Conservation (phyloP, 768 basidiomycete species). For the Holtermannia corniformis region DNA sequence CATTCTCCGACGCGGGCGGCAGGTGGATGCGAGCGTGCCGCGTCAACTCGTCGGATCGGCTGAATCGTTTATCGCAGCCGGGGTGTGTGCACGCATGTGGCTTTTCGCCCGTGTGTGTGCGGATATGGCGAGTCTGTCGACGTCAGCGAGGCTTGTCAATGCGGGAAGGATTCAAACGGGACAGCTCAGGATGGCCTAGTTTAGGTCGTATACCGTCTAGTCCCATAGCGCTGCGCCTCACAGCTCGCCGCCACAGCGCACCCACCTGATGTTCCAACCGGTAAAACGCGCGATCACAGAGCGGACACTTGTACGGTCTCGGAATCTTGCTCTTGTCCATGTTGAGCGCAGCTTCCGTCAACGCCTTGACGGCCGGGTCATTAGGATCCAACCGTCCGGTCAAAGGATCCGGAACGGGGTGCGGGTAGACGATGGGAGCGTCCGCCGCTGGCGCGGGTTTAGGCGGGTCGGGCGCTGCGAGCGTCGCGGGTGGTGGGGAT, state of each 20-base stretch:
- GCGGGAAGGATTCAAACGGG: too few species aligned
- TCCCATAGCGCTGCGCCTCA: background rate
- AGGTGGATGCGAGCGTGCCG: conserved; percentile 85
- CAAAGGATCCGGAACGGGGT: conserved; percentile 36
- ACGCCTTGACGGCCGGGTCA: conserved; percentile 41
- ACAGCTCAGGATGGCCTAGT: conserved; percentile 8
- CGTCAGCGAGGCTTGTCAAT: background rate
- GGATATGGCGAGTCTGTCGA: conserved; percentile 83
- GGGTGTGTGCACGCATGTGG: conserved; percentile 86
- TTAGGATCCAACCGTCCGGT: conserved; percentile 42
- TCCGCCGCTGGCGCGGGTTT: too few species aligned
- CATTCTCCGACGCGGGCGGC: conserved; percentile 58
- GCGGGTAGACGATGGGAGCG: conserved; percentile 3
- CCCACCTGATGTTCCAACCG: conserved; percentile 93
- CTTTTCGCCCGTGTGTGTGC: conserved; percentile 97
- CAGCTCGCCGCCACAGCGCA: too few species aligned
- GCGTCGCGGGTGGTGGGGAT: background rate
- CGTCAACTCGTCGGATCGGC: conserved; percentile 95
- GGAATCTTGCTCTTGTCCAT: conserved; percentile 49
- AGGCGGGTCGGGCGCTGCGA: background rate
- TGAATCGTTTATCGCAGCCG: conserved; percentile 96
- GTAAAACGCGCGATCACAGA: conserved; percentile 92
- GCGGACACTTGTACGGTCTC: conserved; percentile 92
- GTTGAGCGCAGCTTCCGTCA: conserved; percentile 42
- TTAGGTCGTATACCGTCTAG: conserved; percentile 7